Base-by-base conservation (phyloP, 108 stramenopile species). In the Skeletonema marinoi region DNA sequence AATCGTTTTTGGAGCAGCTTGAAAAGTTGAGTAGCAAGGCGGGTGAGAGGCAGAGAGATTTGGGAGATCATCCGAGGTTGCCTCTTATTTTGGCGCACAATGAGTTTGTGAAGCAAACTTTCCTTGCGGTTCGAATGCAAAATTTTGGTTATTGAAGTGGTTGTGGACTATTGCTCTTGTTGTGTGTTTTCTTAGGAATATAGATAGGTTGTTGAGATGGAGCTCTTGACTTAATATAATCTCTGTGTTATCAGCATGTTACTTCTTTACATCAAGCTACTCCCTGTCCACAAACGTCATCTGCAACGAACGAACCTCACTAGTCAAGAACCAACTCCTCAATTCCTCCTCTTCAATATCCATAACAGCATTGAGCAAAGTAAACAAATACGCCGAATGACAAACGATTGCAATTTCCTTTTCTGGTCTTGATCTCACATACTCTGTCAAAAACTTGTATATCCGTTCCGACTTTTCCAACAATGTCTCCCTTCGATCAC, bases 311-410 rank as follows among this genome's bases (percentile, higher is more conserved):
- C 89, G 74, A 9, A 90, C 80, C 64, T 90, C 87, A 7, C 83
- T 82, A 13, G 87, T 88, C 56, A 81, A 59, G 66, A 88, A 90
- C 87, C 89, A 88, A 44, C 63, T 68, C 17, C 73, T 61, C 44
- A 90, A 78, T 32, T 82, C 76, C 21, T 60, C 75, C 19, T 78
- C 66, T 12, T 75, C 75, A 44, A 81, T 82, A 65, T 88, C 84
- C 60, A 90, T 72, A 8, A 90, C 87, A 46, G 83, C 80, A 78
- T 90, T 90, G 65, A 81, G 74, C 75, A 88, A 68, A 10, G 71
- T 80, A 62, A 88, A 88, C 65, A 90, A 68, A 58, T 76, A 88
- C 6, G 86, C 87, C 21, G 89, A 90, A 86, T 90, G 89, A 29
- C 77, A 69, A 9, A 90, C 86, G 32, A 90, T 78, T 1, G 89